A percentile compares a stretch with the other conserved stretches of the same genome.
Conservation (phyloP, 2,329 filamentous ascomycete species). For the Microdochium bolleyi region DNA sequence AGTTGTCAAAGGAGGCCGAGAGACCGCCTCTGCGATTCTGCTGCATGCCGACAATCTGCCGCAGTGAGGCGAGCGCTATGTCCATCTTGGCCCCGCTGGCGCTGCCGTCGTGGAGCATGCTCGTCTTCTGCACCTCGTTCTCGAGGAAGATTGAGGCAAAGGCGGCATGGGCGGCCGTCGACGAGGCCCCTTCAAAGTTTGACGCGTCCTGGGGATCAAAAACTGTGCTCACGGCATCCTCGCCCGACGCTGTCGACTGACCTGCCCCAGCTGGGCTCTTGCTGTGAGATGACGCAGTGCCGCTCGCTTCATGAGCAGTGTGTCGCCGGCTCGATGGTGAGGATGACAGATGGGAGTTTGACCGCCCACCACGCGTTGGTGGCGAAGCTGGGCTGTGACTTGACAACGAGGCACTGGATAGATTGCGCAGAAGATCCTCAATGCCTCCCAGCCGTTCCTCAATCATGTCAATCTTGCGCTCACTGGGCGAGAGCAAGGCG, state of each 20-base stretch:
- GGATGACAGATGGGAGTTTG: not conserved
- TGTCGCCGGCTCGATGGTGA: not conserved
- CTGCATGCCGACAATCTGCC: conserved; percentile 44
- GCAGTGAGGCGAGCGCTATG: conserved; percentile 40
- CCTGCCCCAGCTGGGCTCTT: not conserved
- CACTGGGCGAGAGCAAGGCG: conserved; percentile 24
- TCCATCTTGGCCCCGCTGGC: conserved; percentile 42
- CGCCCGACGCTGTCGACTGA: conserved; percentile 13
- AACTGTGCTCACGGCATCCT: conserved; percentile 35
- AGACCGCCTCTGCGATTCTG: conserved; percentile 16
- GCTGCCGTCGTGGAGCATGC: conserved; percentile 2
- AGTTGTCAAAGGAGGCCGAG: not conserved
- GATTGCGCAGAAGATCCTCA: conserved; percentile 25
- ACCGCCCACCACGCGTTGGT: not conserved
- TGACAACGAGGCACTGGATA: conserved; percentile 12
- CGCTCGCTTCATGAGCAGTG: not conserved
- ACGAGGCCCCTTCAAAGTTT: conserved; percentile 34
- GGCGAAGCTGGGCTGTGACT: conserved; percentile 1
- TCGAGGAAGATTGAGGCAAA: conserved; percentile 37
- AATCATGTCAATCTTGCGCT: conserved; percentile 39
- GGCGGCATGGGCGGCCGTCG: conserved; percentile 34
- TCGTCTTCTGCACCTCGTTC: conserved; percentile 18
- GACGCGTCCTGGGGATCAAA: conserved; percentile 47
- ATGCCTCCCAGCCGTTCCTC: conserved; percentile 28
- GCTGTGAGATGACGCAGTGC: not conserved